phyloP scores from a whole-genome alignment of 306 rosid species.

The Purshia tridentata region DNA sequence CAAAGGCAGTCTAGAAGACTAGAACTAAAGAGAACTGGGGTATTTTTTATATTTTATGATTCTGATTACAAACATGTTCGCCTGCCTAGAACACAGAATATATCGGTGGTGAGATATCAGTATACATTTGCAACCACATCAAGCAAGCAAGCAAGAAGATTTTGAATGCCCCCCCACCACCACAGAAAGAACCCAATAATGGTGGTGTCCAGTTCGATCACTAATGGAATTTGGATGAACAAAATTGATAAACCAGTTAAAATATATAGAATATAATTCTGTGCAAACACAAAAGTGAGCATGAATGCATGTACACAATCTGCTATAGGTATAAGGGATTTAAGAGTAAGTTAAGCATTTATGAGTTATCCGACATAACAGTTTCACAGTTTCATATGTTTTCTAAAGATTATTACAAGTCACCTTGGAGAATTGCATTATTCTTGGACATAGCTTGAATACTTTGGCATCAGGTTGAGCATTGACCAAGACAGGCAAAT shows the following conservation, averaged over 20 bases:
- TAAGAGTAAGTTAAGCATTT: neutral
- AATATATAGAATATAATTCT: neutral
- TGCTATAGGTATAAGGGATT: neutral
- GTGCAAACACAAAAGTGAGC: neutral
- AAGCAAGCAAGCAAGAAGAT: conserved; percentile 9
- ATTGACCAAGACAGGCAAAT: neutral
- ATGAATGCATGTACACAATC: neutral
- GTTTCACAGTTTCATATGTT: neutral
- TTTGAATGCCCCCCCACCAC: neutral
- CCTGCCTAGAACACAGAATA: neutral
- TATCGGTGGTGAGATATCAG: conserved; percentile 3
- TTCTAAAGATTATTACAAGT: neutral
- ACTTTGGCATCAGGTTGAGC: conserved; percentile 2
- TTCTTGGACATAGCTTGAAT: neutral
- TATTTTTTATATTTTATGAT: too few relatives aligned
- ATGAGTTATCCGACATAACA: neutral
- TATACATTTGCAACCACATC: neutral
- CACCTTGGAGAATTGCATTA: conserved; percentile 3
- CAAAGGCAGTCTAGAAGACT: neutral
- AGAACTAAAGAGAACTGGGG: neutral
- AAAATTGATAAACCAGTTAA: neutral
- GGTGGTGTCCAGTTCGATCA: neutral
- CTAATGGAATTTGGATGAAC: neutral
- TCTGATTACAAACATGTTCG: neutral
- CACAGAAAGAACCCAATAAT: conserved; percentile 3